Base-by-base conservation (phyloP, 2,329 filamentous ascomycete species). In the Elsinoe batatas region DNA sequence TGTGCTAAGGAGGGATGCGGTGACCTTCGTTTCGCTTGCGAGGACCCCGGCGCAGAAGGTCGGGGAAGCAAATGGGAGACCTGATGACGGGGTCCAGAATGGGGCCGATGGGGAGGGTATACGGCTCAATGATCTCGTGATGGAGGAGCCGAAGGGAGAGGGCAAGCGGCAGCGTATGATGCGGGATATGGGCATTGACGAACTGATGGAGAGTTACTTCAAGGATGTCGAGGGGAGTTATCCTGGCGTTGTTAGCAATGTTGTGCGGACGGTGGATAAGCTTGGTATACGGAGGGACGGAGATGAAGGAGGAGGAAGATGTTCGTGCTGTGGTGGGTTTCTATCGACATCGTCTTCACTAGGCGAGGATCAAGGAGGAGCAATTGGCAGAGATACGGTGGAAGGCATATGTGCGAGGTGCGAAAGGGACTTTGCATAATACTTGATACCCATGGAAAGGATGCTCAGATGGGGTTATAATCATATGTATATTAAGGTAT, bases 211-310 rank as follows among this genome's bases (percentile, higher is more conserved):
- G 57, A 84, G 89, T 57, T 98, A 96, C 69, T 95, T 98, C 65
- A 81, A 82, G 61, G 85, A 83, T 38, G 88, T 95, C 13, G 91
- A 95, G 67, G 81, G 82, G 61, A 86, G 85, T 58, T 96, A 94
- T 65, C 88, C 91, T 2, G 88, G 87, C 56, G 89, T 97, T 56
- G 91, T 98, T 61, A 86, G 91, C 32, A 98, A 98, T 67, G 93
- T 98, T 8, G 91, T 96, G 4, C 82, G 89, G 59, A 98, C 91
- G 33, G 85, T 87, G n/a, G 84, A 83, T 53, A 95, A 94, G 71
- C 76, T 97, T 38, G 75, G 83, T 44, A 72, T 80, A 22, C 67
- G 74, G 0, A 62, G 72, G 18, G 63, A 62, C 1, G 68, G 67
- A 6, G 64, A 63, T 17, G 66, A 61, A 43, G 66, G 65, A 63